phyloP scores from a whole-genome alignment of 805 yeast species.

The Metschnikowia colocasiae region DNA sequence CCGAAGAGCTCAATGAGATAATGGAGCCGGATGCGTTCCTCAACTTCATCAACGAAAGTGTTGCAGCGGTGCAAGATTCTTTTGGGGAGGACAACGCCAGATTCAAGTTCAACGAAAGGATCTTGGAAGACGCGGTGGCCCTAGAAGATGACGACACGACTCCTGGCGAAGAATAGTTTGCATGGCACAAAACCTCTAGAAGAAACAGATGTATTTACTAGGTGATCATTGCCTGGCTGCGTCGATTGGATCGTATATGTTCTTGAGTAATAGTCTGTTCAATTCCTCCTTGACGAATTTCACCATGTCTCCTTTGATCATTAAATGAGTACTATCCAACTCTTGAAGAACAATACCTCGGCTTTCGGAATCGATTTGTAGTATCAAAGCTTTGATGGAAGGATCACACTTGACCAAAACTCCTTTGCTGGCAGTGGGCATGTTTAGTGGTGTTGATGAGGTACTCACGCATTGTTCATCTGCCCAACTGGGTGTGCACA shows the following conservation, averaged over 20 bases:
- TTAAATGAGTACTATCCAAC: constrained; percentile 84
- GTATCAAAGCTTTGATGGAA: constrained; percentile 79
- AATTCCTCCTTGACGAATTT: constrained; percentile 74
- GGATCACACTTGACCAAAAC: constrained; percentile 69
- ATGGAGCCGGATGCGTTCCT: constrained; percentile 64
- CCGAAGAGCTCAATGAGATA: constrained; percentile 40
- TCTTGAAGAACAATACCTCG: constrained; percentile 74
- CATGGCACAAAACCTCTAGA: neutral
- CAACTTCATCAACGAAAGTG: constrained; percentile 42
- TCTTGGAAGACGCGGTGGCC: constrained; percentile 22
- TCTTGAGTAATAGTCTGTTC: constrained; percentile 70
- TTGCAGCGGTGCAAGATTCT: constrained; percentile 22
- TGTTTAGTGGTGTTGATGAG: constrained; percentile 11
- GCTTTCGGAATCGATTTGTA: constrained; percentile 71
- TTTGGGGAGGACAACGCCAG: constrained; percentile 11
- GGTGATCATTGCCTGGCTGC: constrained; percentile 44
- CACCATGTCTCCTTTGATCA: constrained; percentile 75
- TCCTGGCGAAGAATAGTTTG: neutral
- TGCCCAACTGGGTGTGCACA: neutral
- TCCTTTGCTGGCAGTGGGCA: constrained; percentile 45
- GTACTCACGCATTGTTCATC: neutral
- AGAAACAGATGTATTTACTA: neutral
- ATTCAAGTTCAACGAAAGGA: constrained; percentile 25
- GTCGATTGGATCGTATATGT: constrained; percentile 79
- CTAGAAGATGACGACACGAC: neutral